Base-by-base conservation (phyloP, 306 rosid genomes). In the Sphenostylis stenocarpa region DNA sequence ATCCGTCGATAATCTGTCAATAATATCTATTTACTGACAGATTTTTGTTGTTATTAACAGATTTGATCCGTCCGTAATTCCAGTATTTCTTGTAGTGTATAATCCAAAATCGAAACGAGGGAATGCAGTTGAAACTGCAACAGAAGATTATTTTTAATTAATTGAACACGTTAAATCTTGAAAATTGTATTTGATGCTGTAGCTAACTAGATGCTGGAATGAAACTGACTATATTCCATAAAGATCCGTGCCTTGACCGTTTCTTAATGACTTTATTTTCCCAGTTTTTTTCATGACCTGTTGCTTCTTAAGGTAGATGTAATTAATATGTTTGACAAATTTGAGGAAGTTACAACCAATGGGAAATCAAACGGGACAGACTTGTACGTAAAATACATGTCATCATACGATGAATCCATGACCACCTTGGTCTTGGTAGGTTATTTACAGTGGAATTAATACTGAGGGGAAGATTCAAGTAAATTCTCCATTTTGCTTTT, bases 341-440 rank as follows among this genome's bases (percentile, higher is more conserved):
- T 15, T 17, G 60, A 38, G 76, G 76, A 77, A 57, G 82, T 68
- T 77, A 73, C 75, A 77, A 77, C 61, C 61, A 44, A 55, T 68
- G 68, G 61, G 68, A 38, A 56, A 17, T 52, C 39, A 10, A 1
- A 14, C 43, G n/a, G 23, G 67, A 31, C 10, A 65, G 80, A 66
- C 81, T 53, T 67, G 61, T 43, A 73, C 39, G 60, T 43, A 55
- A 77, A 67, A 67, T 68, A 77, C 36, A 57, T 58, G 76, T 55
- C 61, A 19, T 55, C 61, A 19, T 28, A 19, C 19, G 26, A 77
- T 17, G 67, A 34, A 4, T 29, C 43, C 8, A 38, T 38, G 4
- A 52, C 60, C 76, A 26, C 7, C 1, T 33, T 15, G 23, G 63
- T 57, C 67, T 51, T 13, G 83, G 78, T 79, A 72, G 83, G 83